These are phyloP conservation scores for Plasmodium gonderi DNA, from an alignment of 169 alveolate species.

Conservation along the genomic window DNA sequence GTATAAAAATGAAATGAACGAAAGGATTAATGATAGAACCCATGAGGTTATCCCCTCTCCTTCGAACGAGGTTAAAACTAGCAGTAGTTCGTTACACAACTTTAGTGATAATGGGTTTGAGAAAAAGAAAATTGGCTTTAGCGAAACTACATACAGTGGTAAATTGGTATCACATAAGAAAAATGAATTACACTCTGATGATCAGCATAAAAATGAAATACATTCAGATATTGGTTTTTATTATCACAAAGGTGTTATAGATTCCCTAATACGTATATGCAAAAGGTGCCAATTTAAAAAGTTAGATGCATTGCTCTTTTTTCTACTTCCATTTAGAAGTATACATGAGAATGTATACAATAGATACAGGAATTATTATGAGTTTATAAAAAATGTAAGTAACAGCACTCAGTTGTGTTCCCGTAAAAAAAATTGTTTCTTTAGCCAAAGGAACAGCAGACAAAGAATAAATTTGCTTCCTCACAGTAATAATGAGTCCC, in stretches of 20 bases:
- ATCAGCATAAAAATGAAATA: too few relatives aligned
- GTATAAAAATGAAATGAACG: neutral
- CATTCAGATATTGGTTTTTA: slow-evolving; percentile 35
- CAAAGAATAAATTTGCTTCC: too few relatives aligned
- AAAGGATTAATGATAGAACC: neutral
- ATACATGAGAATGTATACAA: slow-evolving; percentile 10
- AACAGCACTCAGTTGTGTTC: neutral
- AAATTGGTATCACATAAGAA: neutral
- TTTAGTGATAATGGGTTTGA: neutral
- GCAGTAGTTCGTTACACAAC: neutral
- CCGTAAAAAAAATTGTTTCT: neutral
- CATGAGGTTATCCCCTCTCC: neutral
- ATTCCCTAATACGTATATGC: slow-evolving; percentile 31
- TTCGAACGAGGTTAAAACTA: neutral
- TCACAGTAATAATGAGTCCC: too few relatives aligned
- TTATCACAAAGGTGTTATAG: slow-evolving; percentile 33
- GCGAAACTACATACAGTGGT: neutral
- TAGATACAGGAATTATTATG: slow-evolving; percentile 35
- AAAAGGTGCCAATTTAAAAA: slow-evolving; percentile 2
- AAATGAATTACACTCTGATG: neutral
- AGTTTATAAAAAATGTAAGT: slow-evolving; percentile 38
- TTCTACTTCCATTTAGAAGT: slow-evolving; percentile 56
- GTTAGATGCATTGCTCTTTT: slow-evolving; percentile 30
- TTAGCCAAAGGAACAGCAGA: neutral
- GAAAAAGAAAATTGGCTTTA: neutral